Evolutionary conservation across 306 rosid species (phyloP), one percentile per base, ranked within the genome.

Genomic region (Dalbergia cultrata): DNA sequence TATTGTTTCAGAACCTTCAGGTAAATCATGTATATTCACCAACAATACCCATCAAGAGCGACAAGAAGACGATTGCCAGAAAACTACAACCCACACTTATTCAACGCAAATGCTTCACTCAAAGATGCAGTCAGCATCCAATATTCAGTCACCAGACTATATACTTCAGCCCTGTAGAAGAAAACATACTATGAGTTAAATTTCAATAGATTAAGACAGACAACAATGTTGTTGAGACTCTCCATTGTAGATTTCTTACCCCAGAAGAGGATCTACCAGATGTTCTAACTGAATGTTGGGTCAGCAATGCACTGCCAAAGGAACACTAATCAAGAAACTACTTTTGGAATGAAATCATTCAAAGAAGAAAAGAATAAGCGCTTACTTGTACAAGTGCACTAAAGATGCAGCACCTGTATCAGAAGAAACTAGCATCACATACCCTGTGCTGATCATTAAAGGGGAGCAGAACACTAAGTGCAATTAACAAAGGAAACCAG

Each of bases 401-500:
- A 91, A 86, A 85, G 98, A 93, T 87, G 94, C 93, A 90, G 92
- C 93, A 89, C 94, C 93, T 71, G 89, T 88, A 89, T 92, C 85
- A 93, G 84, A 85, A 87, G 82, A 79, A 88, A 85, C 83, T 83
- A 86, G 93, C 99, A 93, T 93, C 80, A 90, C 94, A 81, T 85
- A 89, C 85, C 89, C 83, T 79, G 93, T 88, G 90, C 87, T 87
- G 93, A 85, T 90, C 96, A 93, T 91, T 80, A 71, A 87, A 81
- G 77, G 76, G 76, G 78, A 86, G 74, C 86, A 74, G 92, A 89
- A 90, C 85, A 86, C 97, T 96, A 96, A 87, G 99, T 96, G 91
- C 97, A 88, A 87, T 96, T 96, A 82, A 93, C 99, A 85, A 90
- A 96, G 80, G 99, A 92, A 88, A 92, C 97, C 89, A 89, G 88